Evolutionary conservation across 805 yeast species (phyloP), one percentile per base, ranked within the genome.

Genomic region (Schwanniomyces vanrijiae): DNA sequence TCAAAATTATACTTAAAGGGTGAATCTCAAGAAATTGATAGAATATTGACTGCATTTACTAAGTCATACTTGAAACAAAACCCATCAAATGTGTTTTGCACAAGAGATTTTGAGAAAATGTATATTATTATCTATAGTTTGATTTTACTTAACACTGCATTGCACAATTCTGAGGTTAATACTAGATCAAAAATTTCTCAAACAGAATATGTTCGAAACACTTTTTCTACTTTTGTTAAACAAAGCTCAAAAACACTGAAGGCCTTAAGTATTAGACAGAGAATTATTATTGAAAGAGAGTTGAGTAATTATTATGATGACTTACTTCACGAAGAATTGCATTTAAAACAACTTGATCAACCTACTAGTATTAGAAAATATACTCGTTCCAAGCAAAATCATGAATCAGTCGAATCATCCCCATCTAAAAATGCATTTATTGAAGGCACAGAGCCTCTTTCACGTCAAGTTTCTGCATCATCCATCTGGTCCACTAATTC

Each of bases 11-110:
- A 84, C 64, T 75, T 90, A 56, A 81, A 82, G 58, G 96, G 92
- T 5, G 96, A 90, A 65, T 82, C 94, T 2, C 91, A 86, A 56
- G 86, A 85, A 56, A 82, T 89, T 44, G 94, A 88, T 64, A 76
- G 88, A 42, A 77, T 89, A 25, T 68, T 90, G 46, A 84, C 86
- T 38, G 75, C 83, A 3, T 84, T 88, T 58, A 79, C 94, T 16
- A 71, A 72, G 44, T 77, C 83, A 44, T 89, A 91, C 84, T 68
- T 73, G 19, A 61, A 61, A 24, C 77, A 63, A 68, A 81, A 70
- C 66, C 78, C 74, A 18, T 66, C 55, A 46, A 76, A 73, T 60
- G 74, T 72, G 37, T 82, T 71, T 60, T 76, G 71, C 60, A 81
- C 77, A 58, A 66, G 65, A 46, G 78, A 73, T 58, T 69, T 71